Evolutionary conservation across 345 rosid species (phyloP), one percentile per base, ranked within the genome.

Genomic region (Eucalyptus viminalis): DNA sequence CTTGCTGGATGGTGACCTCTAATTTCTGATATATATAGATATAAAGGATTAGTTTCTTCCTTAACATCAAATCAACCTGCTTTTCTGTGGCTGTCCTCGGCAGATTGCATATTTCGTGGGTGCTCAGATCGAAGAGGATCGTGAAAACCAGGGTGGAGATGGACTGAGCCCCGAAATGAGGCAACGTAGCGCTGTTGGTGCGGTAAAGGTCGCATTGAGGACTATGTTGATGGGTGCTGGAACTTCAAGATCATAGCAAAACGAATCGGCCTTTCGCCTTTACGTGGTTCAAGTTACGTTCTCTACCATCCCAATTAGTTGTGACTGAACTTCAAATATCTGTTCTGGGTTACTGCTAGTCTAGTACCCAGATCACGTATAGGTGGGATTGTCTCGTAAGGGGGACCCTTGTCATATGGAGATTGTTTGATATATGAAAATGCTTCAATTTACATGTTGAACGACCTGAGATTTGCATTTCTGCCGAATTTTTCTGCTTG

Each of bases 91-190:
- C 50, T 49, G 86, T 53, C 49, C 90, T 50, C 83, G 89, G 89
- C 95, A 97, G 99, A 93, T 96, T 58, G 98, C 98, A 87, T 96
- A 95, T 92, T 95, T 93, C 54, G 97, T 96, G 88, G 95, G 97
- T 17, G 98, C 95, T 89, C 98, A 95, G 90, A 92, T 91, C 9
- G 98, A 96, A 89, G 96, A 93, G 92, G 92, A 95, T 80, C 89
- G 94, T 37, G 87, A 81, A 87, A 90, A 89, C 72, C 90, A 65
- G 85, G 95, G 90, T 27, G 89, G 91, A 87, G 92, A 91, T 45
- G 95, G 94, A 80, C 91, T 95, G 87, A 97, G 96, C 89, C 95
- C 96, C 0, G 98, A 94, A 94, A 96, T 91, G 89, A 93, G 93
- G 93, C 99, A 97, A 89, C 94, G 92, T 25, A 92, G 99, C 88